Evolutionary conservation across 116 monocot species (phyloP), one percentile per base, ranked within the genome.

Genomic region (Posidonia oceanica): DNA sequence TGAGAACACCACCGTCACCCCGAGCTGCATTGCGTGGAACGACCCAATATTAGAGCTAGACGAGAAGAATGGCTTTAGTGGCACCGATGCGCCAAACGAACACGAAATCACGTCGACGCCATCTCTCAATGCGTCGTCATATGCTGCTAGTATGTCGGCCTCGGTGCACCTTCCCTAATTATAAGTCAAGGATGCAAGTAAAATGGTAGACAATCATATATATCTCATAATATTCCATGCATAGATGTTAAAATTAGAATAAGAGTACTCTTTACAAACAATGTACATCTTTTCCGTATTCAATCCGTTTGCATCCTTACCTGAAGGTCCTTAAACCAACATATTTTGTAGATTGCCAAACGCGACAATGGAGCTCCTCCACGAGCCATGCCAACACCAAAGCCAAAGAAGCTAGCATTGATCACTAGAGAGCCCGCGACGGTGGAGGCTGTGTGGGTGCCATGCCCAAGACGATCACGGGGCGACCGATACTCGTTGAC

Each of bases 291-390:
- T 29, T 29, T 29, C 29, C 1, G 29, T 29, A 29, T 29, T 29
- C 29, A 1, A 29, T 29, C 29, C 29, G 29, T 29, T 29, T 29
- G 29, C 29, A 29, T 57, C 5, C 57, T 4, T 17, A 58, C 58
- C 58, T 66, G 66, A 10, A 79, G 62, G 70, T 82, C 75, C 66
- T 71, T 75, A 59, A 63, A 42, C 88, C 88, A 88, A 69, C 80
- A 84, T 5, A 88, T 61, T 73, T 88, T 88, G 79, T 88, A 88
- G 64, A 75, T 77, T 6, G 88, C 88, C 36, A 88, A 48, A 59
- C 84, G 44, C 6, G 88, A 72, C 69, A 60, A 52, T 0, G 82
- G 82, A 0, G 88, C 81, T 3, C 84, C 84, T 5, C 88, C 88
- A 11, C 82, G 71, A 20, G 88, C 84, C 0, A 39, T 54, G 58